Conservation (phyloP, 371 early-diverging fungal species). For the Lichtheimia ramosa region DNA sequence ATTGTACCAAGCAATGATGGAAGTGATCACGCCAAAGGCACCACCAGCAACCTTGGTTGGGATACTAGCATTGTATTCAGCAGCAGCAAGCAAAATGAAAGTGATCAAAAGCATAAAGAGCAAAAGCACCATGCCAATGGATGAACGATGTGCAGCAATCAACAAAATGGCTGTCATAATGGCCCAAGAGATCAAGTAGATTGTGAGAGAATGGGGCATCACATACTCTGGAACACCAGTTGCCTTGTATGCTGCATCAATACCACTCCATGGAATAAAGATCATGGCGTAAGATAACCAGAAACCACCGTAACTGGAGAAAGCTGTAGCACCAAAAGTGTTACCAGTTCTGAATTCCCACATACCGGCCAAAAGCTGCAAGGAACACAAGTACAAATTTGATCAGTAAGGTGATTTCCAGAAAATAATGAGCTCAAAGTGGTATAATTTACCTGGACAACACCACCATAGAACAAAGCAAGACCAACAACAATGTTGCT, state of each 20-base stretch:
- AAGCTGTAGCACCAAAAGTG: slow-evolving; percentile 85
- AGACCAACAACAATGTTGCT: slow-evolving; percentile 63
- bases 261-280: slow-evolving; percentile 58
- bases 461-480: slow-evolving; percentile 80
- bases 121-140: slow-evolving; percentile 58
- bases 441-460: slow-evolving; percentile 61
- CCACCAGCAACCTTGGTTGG: slow-evolving; percentile 61
- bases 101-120: slow-evolving; percentile 69
- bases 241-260: slow-evolving; percentile 43
- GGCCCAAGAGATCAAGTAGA: slow-evolving; percentile 68
- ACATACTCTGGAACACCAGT: slow-evolving; percentile 25
- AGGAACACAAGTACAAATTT: neutral
- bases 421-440: neutral
- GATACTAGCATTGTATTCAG: slow-evolving; percentile 33
- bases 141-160: slow-evolving; percentile 69
- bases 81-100: slow-evolving; percentile 61
- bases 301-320: slow-evolving; percentile 79
- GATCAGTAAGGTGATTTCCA: neutral
- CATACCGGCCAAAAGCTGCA: slow-evolving; percentile 75
- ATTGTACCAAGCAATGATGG: slow-evolving; percentile 75
- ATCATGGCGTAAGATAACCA: slow-evolving; percentile 74
- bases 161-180: slow-evolving; percentile 70
- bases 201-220: slow-evolving; percentile 62
- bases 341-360: slow-evolving; percentile 79
- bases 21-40: slow-evolving; percentile 66